Conservation (phyloP, 192 early-diverging fungal species). For the Rhizophlyctis rosea region DNA sequence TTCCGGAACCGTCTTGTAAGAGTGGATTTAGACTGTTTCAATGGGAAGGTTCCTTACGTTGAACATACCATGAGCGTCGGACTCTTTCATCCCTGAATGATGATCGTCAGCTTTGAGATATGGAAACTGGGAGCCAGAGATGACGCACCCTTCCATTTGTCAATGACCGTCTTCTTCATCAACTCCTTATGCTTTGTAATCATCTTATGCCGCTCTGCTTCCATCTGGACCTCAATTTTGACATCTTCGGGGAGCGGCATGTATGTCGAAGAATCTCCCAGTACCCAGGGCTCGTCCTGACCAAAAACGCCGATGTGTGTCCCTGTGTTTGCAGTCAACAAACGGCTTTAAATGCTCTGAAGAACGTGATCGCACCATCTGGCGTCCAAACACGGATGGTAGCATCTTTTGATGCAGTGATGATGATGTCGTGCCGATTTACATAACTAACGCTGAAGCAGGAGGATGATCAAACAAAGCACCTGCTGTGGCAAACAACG, state of each 20-base stretch:
- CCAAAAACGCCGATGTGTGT: slow-evolving; percentile 55
- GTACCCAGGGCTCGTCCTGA: slow-evolving; percentile 47
- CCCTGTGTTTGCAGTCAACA: slow-evolving; percentile 16
- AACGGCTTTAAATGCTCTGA: not conserved
- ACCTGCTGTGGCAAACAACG: not conserved
- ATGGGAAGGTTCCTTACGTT: not conserved
- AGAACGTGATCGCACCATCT: not conserved
- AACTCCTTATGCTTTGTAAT: slow-evolving; percentile 32
- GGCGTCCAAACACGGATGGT: slow-evolving; percentile 49
- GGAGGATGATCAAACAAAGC: not conserved
- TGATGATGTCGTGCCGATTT: slow-evolving; percentile 39
- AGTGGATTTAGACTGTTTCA: not conserved
- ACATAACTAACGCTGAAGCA: slow-evolving; percentile 38
- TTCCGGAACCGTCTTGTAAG: not conserved
- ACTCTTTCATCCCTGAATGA: not conserved
- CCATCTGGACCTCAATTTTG: slow-evolving; percentile 32
- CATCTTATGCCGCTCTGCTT: slow-evolving; percentile 39
- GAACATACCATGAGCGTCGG: not conserved
- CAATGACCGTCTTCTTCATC: slow-evolving; percentile 46
- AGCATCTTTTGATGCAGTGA: slow-evolving; percentile 48
- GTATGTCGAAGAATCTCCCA: slow-evolving; percentile 46
- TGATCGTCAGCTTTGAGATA: not conserved
- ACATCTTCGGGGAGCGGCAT: slow-evolving; percentile 37
- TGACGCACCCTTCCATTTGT: slow-evolving; percentile 33
- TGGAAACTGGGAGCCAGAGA: not conserved